Base-by-base conservation (phyloP, 345 rosid genomes). In the Eucalyptus guilfoylei region DNA sequence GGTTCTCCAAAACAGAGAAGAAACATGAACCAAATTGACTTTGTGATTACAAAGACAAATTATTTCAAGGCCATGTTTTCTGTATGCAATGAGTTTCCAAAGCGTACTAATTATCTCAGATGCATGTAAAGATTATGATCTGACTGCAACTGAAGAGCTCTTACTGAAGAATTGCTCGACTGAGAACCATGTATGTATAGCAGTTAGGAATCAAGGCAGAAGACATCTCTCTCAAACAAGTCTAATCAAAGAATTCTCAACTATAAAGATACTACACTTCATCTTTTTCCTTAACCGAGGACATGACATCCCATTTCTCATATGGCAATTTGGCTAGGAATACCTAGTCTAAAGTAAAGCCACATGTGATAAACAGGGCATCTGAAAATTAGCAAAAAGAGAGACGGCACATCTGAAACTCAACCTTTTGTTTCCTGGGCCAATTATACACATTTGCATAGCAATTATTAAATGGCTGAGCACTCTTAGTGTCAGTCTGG, bases 401-500 rank as follows among this genome's bases (percentile, higher is more conserved):
- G 55, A 52, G 23, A 52, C 4, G 1, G 8, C 0, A 0, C 55
- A 19, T 52, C 10, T 19, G 4, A 19, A 52, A 52, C 55, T 19
- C 55, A 1, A 52, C 23, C 55, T 19, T 52, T 19, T 52, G 24
- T 16, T 52, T 52, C 24, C 55, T 52, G 1, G 55, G 55, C 55
- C 4, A 52, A 52, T 52, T 52, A 24, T 52, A 52, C 21, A 7
- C 55, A 19, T 52, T 3, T 52, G 1, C 55, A 52, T 52, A 52
- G 55, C 24, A 7, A 19, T 52, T 1, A 14, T 49, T 14, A 49
- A 49, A 49, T 49, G 7, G 52, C 52, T 6, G 3, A 49, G 7
- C 52, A 49, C 52, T 5, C 55, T 52, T 52, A 52, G 55, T 9
- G 24, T 52, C 4, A 2, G 55, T 52, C 24, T 52, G 9, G 55